Percentiles rank a stretch among this genome's conserved stretches.
Conservation (phyloP, 768 basidiomycete species). For the Dictyophora rubrovolvata region DNA sequence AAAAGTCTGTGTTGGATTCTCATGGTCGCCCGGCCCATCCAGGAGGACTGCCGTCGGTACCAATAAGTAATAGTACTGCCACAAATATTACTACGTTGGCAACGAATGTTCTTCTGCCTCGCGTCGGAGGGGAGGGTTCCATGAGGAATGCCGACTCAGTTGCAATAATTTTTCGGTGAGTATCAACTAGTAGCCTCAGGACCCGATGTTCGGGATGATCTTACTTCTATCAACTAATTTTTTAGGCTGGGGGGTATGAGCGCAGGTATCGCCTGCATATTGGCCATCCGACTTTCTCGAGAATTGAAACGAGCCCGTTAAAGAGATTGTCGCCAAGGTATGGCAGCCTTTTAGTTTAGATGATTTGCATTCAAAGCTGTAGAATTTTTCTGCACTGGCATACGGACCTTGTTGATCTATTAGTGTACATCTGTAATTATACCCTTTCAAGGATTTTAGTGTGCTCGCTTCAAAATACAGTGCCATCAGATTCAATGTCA, state of each 20-base stretch:
- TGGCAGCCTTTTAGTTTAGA: too few species aligned
- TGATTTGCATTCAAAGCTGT: too few species aligned
- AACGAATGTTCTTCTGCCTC: constrained; percentile 1
- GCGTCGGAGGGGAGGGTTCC: constrained; percentile 13
- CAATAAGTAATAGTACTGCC: constrained; percentile 1
- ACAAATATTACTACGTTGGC: not conserved
- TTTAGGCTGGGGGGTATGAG: constrained; percentile 49
- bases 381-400: not conserved
- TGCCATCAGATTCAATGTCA: constrained; percentile 79
- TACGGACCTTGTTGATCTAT: not conserved
- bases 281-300: constrained; percentile 45
- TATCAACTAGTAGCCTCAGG: constrained; percentile 3
- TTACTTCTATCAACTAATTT: not conserved
- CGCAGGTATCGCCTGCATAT: constrained; percentile 42
- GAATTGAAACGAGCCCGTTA: constrained; percentile 24
- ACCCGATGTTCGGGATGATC: not conserved
- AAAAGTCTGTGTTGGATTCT: constrained; percentile 32
- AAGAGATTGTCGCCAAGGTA: not conserved
- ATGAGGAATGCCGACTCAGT: constrained; percentile 52
- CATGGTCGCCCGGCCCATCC: constrained; percentile 16
- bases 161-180: constrained; percentile 71
- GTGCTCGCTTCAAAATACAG: constrained; percentile 47
- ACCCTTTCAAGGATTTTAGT: not conserved
- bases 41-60: constrained; percentile 1
- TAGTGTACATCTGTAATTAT: not conserved